Conservation (phyloP, 768 basidiomycete genomes). For the Podaxis sp. region DNA sequence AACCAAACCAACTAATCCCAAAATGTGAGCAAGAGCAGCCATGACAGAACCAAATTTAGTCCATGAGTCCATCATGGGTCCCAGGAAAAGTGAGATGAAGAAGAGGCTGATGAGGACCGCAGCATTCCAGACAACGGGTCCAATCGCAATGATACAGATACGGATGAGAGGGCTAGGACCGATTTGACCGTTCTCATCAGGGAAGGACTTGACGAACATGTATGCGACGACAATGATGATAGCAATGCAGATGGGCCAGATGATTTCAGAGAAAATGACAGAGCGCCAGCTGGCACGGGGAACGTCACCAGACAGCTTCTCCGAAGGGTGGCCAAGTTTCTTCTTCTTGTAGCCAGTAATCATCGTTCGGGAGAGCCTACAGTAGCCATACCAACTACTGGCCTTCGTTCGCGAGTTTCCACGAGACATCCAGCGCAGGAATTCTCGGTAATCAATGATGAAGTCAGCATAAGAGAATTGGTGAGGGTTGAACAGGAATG, state of each 20-base stretch:
- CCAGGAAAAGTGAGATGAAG: conserved; percentile 89
- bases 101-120: conserved; percentile 82
- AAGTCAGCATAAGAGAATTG: conserved; percentile 98
- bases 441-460: conserved; percentile 98
- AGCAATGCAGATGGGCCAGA: conserved; percentile 78
- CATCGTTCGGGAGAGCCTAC: conserved; percentile 93
- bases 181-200: conserved; percentile 53
- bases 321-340: conserved; percentile 94
- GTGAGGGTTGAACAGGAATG: conserved; percentile 99
- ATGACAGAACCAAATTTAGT: conserved; percentile 88
- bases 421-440: conserved; percentile 98
- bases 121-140: conserved; percentile 95
- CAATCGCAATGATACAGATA: conserved; percentile 83
- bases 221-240: conserved; percentile 80
- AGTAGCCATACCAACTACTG: conserved; percentile 99
- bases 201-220: conserved; percentile 94
- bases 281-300: conserved; percentile 88
- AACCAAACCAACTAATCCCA: conserved; percentile 78
- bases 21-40: conserved; percentile 87
- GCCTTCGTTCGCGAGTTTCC: conserved; percentile 96
- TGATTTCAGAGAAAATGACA: conserved; percentile 80
- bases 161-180: conserved; percentile 87
- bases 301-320: conserved; percentile 93
- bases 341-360: conserved; percentile 99
- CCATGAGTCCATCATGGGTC: conserved; percentile 85